A percentile compares a stretch with the other conserved stretches of the same genome.
Evolutionary conservation across 352 stramenopile genomes (phyloP).

Genomic region (Pythium phragmiticola): DNA sequence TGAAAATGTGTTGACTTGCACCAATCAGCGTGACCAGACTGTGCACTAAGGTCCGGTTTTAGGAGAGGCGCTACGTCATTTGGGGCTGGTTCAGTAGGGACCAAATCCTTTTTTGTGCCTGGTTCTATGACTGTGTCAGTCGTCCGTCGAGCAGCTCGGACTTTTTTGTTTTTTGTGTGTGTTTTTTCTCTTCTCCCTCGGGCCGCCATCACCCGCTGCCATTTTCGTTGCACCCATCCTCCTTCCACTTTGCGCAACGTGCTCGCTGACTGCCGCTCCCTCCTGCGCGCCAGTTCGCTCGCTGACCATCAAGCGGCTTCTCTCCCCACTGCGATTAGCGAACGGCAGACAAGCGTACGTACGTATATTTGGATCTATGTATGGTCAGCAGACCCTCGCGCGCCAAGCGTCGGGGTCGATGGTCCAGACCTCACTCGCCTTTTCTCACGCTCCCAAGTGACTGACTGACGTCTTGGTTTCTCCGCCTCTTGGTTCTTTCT

Average conservation of each 20-base stretch:
- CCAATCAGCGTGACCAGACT: not conserved
- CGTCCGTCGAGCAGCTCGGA: conserved; percentile 17
- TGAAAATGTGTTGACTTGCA: not conserved
- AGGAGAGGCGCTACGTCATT: conserved; percentile 14
- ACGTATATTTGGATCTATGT: not conserved
- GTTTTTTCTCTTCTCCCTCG: conserved; percentile 8
- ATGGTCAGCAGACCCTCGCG: not conserved
- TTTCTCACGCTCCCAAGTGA: conserved; percentile 5
- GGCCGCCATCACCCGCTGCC: not conserved
- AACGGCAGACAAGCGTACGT: not conserved
- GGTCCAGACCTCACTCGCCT: not conserved
- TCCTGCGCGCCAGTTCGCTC: conserved; percentile 1
- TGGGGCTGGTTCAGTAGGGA: not conserved
- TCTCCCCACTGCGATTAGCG: not conserved
- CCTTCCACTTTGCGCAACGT: conserved; percentile 2
- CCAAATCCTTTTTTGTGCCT: conserved; percentile 3
- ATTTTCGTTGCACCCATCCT: conserved; percentile 16
- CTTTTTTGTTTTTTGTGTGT: conserved; percentile 17
- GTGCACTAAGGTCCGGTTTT: conserved; percentile 11
- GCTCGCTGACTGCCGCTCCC: not conserved
- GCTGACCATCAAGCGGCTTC: not conserved
- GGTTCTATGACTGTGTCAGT: conserved; percentile 22
- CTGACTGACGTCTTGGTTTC: conserved; percentile 12
- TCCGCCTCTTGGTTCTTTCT: not conserved
- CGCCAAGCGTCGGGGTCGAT: not conserved